phyloP scores from a whole-genome alignment of 805 yeast genomes.

The Metschnikowia sp. region DNA sequence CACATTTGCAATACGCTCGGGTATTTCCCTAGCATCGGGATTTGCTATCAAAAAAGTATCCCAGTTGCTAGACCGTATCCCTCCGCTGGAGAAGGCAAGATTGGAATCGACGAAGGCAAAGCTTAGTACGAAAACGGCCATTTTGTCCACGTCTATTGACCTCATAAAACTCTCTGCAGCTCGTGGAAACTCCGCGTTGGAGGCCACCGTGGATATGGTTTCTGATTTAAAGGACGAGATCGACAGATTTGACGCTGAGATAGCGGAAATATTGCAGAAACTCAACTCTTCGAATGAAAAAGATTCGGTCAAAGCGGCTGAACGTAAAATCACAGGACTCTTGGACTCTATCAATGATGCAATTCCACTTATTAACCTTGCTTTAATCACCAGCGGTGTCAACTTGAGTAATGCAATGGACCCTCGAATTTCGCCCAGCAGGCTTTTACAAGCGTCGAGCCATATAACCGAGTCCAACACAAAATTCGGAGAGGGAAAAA shows the following conservation, averaged over 20 bases:
- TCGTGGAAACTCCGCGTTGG: slow-evolving; percentile 57
- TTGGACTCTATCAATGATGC: slow-evolving; percentile 58
- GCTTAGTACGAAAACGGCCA: slow-evolving; percentile 55
- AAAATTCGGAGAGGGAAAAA: background rate
- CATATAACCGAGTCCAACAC: slow-evolving; percentile 40
- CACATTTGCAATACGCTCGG: slow-evolving; percentile 75
- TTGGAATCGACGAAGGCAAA: slow-evolving; percentile 42
- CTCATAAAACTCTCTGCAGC: slow-evolving; percentile 60
- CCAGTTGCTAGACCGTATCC: slow-evolving; percentile 51
- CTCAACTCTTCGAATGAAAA: slow-evolving; percentile 27
- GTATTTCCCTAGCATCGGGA: slow-evolving; percentile 69
- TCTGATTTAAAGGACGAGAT: slow-evolving; percentile 55
- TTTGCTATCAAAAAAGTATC: slow-evolving; percentile 67
- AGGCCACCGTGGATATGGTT: slow-evolving; percentile 52
- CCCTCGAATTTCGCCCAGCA: slow-evolving; percentile 57
- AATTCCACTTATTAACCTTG: slow-evolving; percentile 63
- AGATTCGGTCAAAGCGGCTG: slow-evolving; percentile 45
- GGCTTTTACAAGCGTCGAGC: slow-evolving; percentile 60
- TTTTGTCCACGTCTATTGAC: slow-evolving; percentile 66
- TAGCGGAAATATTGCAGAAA: slow-evolving; percentile 37
- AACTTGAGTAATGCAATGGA: slow-evolving; percentile 49
- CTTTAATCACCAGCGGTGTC: slow-evolving; percentile 68
- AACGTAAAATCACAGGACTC: slow-evolving; percentile 46
- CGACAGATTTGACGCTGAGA: slow-evolving; percentile 50
- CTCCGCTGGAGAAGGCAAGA: slow-evolving; percentile 47